These are phyloP conservation scores for Pseudognaphalium luteoalbum DNA, from an alignment of 129 eudicot species.

Conservation along the genomic window DNA sequence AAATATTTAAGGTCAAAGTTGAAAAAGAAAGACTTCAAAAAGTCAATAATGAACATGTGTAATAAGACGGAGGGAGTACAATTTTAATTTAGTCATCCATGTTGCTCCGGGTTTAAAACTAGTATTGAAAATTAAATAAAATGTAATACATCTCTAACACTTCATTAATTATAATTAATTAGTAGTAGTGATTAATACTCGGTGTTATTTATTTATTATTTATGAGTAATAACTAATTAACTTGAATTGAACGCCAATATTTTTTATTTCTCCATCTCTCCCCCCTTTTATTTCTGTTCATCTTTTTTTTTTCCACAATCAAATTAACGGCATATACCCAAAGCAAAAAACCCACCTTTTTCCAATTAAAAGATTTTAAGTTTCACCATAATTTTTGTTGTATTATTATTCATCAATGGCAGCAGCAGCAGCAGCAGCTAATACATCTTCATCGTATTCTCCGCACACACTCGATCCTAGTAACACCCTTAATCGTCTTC, in stretches of 20 bases:
- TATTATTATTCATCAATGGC: slow-evolving; percentile 46
- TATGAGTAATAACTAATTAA: no score
- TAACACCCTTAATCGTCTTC: slow-evolving; percentile 29
- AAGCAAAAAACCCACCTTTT: slow-evolving; percentile 20
- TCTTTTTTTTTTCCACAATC: not conserved
- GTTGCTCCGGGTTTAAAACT: no score
- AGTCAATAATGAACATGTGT: no score
- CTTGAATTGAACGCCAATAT: not conserved
- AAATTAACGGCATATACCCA: not conserved
- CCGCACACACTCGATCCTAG: slow-evolving; percentile 23
- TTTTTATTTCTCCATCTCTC: not conserved
- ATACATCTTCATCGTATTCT: slow-evolving; percentile 35
- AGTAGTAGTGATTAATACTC: no score
- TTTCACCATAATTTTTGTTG: not conserved
- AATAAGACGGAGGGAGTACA: no score
- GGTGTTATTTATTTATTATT: no score
- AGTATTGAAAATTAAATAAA: no score
- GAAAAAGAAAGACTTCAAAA: no score
- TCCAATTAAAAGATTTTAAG: slow-evolving; percentile 4
- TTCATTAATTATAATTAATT: no score
- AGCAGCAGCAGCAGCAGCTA: slow-evolving; percentile 29
- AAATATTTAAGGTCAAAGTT: no score
- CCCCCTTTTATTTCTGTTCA: not conserved
- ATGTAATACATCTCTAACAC: no score
- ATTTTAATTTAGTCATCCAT: no score